Evolutionary conservation across 805 yeast species (phyloP), one percentile per base, ranked within the genome.

Genomic region (Yarrowia sp.): DNA sequence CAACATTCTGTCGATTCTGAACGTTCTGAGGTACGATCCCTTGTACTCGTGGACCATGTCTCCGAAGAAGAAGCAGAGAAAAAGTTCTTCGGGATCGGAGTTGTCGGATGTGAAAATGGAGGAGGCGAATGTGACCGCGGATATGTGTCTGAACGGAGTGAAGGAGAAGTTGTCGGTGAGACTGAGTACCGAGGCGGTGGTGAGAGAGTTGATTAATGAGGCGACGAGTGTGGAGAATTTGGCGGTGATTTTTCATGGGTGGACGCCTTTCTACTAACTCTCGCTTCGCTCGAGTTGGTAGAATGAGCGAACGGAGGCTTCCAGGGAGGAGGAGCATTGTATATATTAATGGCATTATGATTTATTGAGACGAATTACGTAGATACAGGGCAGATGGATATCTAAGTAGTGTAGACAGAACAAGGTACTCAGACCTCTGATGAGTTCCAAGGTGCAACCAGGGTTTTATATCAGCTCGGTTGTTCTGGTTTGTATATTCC

Each of bases 21-120:
- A 93, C 73, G 97, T 94, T 5, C 79, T 95, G 71, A 83, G 89
- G 73, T 92, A 95, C 84, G 99, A 95, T 81, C 98, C 99, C 0
- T 82, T 95, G 68, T 93, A 94, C 74, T 85, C 91, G 1, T 95
- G 99, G 98, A 73, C 71, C 9, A 72, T 69, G 26, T 77, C 91
- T 16, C 77, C 89, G 68, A 84, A 82, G 74, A 83, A 83, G 71
- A 84, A 82, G 71, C 90, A 87, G 72, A 84, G 80, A 40, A 72
- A 46, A 35, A 48, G 38, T n/a, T 63, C 67, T 5, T 35, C 56
- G 32, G 50, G 32, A 3, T 26, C 36, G 14, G 56, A 35, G 14
- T 15, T 42, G 40, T 42, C 41, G 10, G 49, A 26, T 2, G 9
- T 35, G 19, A 32, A 19, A 36, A 5, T 14, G 38, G 56, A 63